A percentile compares a stretch with the other conserved stretches of the same genome.
phyloP scores from a whole-genome alignment of 78 protist genomes.

The Creolimax fragrantissima region DNA sequence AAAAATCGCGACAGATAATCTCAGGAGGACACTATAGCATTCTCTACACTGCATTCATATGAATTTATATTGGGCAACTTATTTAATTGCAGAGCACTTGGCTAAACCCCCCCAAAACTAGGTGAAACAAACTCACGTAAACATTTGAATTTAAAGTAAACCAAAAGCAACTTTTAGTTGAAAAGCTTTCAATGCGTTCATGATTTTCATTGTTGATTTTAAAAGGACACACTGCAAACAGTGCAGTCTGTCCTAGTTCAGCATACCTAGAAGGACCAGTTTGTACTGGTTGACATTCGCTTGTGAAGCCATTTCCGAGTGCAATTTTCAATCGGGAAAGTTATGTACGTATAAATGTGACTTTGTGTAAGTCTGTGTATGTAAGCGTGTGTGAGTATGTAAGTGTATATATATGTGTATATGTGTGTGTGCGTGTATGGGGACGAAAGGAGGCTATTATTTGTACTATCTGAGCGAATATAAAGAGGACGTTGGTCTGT shows the following conservation, averaged over 20 bases:
- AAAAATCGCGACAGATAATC: no score
- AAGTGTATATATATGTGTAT: not conserved
- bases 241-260: no score
- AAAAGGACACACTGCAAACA: no score
- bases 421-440: not conserved
- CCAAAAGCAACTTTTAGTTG: not conserved
- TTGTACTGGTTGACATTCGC: slow-evolving; percentile 57
- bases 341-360: not conserved
- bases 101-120: no score
- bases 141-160: no score
- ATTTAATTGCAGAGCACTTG: no score
- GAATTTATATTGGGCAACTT: no score
- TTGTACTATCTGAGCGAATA: not conserved
- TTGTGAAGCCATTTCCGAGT: not conserved
- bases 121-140: no score
- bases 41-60: no score
- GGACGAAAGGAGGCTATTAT: not conserved
- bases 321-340: not conserved
- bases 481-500: not conserved
- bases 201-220: no score
- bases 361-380: not conserved
- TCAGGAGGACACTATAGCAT: no score
- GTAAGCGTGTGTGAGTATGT: not conserved
- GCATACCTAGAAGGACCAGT: slow-evolving; percentile 56
- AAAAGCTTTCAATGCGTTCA: not conserved